phyloP scores from a whole-genome alignment of 2,329 filamentous ascomycete species.

The Sporothrix globosa region DNA sequence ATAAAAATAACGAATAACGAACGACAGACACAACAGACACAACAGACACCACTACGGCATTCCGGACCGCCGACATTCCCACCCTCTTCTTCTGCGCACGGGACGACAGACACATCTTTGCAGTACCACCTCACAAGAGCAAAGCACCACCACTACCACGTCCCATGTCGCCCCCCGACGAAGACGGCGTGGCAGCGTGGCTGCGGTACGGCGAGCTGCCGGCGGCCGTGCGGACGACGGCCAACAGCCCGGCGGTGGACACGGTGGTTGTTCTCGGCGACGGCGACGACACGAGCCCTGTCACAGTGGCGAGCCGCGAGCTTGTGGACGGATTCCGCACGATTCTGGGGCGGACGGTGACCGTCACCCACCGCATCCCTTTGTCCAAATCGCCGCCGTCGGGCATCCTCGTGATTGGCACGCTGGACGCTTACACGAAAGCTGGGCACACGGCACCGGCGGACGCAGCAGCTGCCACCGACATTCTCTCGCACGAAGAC shows the following conservation, averaged over 20 bases:
- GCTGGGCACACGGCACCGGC: background rate
- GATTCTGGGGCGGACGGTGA: background rate
- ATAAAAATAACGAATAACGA: background rate
- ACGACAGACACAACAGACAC: background rate
- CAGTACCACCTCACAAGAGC: no score
- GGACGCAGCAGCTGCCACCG: background rate
- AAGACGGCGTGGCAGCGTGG: conserved; percentile 20
- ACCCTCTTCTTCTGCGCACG: background rate
- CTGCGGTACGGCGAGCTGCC: conserved; percentile 17
- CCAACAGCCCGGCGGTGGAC: background rate
- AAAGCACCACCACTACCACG: background rate
- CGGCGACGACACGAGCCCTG: background rate
- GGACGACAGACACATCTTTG: background rate
- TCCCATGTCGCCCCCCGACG: background rate
- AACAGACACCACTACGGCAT: background rate
- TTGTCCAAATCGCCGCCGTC: background rate
- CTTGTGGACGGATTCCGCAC: background rate
- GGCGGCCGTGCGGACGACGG: background rate
- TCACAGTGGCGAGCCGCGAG: background rate
- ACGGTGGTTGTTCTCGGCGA: background rate
- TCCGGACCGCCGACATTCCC: background rate
- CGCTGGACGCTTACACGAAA: background rate
- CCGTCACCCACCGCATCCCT: background rate
- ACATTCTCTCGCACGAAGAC: background rate
- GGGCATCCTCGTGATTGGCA: background rate